phyloP scores from a whole-genome alignment of 2,329 filamentous ascomycete genomes.

The Penicillium sp. region DNA sequence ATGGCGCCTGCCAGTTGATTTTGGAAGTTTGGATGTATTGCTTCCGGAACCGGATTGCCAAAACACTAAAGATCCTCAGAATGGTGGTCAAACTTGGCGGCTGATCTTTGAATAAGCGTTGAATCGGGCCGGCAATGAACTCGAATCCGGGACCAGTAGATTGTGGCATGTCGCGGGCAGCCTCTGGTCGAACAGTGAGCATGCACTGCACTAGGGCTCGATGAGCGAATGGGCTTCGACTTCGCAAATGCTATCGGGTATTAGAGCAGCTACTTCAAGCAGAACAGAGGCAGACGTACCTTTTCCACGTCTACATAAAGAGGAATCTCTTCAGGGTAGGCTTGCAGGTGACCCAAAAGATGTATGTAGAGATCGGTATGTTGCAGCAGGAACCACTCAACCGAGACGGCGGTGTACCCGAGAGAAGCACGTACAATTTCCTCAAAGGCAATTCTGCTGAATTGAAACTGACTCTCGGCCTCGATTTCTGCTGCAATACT shows the following conservation, averaged over 20 bases:
- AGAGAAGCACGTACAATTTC: slow-evolving; percentile 41
- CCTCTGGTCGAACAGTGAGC: slow-evolving; percentile 20
- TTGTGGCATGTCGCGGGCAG: slow-evolving; percentile 12
- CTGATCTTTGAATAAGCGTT: slow-evolving; percentile 35
- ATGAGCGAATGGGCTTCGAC: slow-evolving; percentile 39
- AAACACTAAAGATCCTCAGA: slow-evolving; percentile 37
- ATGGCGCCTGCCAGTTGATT: slow-evolving; percentile 36
- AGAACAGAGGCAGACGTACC: slow-evolving; percentile 21
- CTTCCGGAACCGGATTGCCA: slow-evolving; percentile 35
- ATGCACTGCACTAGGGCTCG: slow-evolving; percentile 34
- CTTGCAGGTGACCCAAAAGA: slow-evolving; percentile 32
- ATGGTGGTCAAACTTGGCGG: slow-evolving; percentile 31
- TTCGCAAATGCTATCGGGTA: slow-evolving; percentile 34
- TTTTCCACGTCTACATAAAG: slow-evolving; percentile 38
- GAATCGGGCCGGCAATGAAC: slow-evolving; percentile 41
- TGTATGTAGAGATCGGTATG: slow-evolving; percentile 37
- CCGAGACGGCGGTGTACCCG: slow-evolving; percentile 32
- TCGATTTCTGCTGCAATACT: slow-evolving; percentile 37
- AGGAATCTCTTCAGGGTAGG: slow-evolving; percentile 31
- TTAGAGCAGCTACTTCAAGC: background rate
- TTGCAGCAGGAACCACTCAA: slow-evolving; percentile 42
- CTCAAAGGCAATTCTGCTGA: slow-evolving; percentile 39
- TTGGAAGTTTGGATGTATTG: slow-evolving; percentile 34
- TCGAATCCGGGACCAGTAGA: slow-evolving; percentile 25
- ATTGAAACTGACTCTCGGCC: slow-evolving; percentile 41